Conservation (phyloP, 371 early-diverging fungal genomes). For the Rhizopus delemar region DNA sequence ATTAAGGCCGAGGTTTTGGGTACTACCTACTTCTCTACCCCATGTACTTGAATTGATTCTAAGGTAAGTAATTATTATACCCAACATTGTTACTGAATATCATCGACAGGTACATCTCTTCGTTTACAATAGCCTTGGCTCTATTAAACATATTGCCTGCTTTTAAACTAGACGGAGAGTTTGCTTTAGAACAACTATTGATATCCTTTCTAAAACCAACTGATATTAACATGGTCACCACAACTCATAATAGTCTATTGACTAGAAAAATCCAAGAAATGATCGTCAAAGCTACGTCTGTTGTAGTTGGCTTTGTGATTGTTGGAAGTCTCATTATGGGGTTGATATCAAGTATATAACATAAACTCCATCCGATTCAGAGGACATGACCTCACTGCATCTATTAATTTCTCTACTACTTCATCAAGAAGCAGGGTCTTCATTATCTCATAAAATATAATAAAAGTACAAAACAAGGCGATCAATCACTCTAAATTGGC, state of each 20-base stretch:
- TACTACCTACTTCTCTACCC: slow-evolving; percentile 65
- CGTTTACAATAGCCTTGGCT: slow-evolving; percentile 76
- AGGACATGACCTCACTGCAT: too few species aligned
- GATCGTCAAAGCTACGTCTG: slow-evolving; percentile 34
- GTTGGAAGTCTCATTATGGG: slow-evolving; percentile 47
- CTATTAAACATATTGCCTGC: slow-evolving; percentile 81
- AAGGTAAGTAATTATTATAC: slow-evolving; percentile 35
- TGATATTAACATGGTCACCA: slow-evolving; percentile 21
- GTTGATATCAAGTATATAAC: slow-evolving; percentile 5
- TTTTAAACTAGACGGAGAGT: slow-evolving; percentile 75
- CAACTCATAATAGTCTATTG: slow-evolving; percentile 11
- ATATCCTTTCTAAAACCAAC: slow-evolving; percentile 23
- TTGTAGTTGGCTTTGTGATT: slow-evolving; percentile 49
- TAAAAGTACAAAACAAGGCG: too few species aligned
- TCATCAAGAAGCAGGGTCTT: too few species aligned
- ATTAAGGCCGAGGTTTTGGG: slow-evolving; percentile 53
- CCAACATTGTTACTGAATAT: too few species aligned
- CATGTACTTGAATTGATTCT: slow-evolving; percentile 55
- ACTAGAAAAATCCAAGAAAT: slow-evolving; percentile 24
- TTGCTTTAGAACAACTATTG: slow-evolving; percentile 54
- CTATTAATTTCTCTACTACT: too few species aligned
- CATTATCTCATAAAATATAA: too few species aligned
- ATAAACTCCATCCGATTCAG: too few species aligned
- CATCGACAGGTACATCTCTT: slow-evolving; percentile 62
- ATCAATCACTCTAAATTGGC: too few species aligned